Evolutionary conservation across 352 stramenopile species (phyloP), one percentile per base, ranked within the genome.

Genomic region (Pythium pyrilobum): DNA sequence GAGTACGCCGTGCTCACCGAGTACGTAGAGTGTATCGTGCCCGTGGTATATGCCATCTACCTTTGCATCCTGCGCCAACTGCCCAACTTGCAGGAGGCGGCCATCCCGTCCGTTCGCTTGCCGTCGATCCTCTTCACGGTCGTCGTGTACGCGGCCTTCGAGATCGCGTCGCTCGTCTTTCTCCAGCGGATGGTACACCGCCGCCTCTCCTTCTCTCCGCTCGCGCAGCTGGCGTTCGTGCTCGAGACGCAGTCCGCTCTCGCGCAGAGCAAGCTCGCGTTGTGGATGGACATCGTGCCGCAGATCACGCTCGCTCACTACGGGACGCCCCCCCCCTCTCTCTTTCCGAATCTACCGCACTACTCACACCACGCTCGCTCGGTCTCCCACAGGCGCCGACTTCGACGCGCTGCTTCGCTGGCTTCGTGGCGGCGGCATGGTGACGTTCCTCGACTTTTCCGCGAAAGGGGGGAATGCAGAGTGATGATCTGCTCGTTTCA

Each of bases 181-280:
- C 5, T 49, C 42, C 61, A 72, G 21, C 5, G 8, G 12, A 5
- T 49, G 4, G 15, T 49, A n/a, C 8, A 27, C 7, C 20, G 42
- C 59, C 34, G 42, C 38, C 57, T 78, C 20, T 57, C 49, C 3
- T 69, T 61, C 33, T 61, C 54, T 5, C 52, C 58, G 6, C 9
- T 64, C 2, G 69, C 72, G 31, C 52, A 68, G 27, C 39, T 81
- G 7, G 69, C 62, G 2, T 78, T 81, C 42, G 69, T 81, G 21
- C 59, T 81, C 0, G 69, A 81, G 59, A 71, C 31, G 12, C 45
- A 53, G 33, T 43, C 42, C 12, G 21, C 32, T 1, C 12, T 53
- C 5, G 45, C 33, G 13, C 45, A 53, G 24, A 34, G 45, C 45
- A 53, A 53, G 45, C 21, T 53, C 33, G 32, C 23, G 8, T 21